A percentile compares a stretch with the other conserved stretches of the same genome.
These are phyloP conservation scores for Colletotrichum sp. DNA, from an alignment of 2,329 filamentous ascomycete species.

Conservation along the genomic window DNA sequence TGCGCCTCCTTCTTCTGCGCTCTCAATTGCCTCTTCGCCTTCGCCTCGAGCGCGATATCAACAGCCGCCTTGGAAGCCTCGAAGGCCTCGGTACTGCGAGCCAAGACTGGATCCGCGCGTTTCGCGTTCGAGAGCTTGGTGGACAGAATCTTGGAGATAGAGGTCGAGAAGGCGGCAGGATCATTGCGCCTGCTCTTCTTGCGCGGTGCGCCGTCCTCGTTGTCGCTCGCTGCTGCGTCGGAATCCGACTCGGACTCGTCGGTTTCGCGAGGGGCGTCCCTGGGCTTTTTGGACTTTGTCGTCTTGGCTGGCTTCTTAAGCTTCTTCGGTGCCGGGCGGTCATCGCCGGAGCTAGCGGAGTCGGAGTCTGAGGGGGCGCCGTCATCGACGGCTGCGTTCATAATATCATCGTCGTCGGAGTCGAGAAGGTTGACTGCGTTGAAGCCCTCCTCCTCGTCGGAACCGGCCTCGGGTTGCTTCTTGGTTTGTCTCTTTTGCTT, in stretches of 20 bases:
- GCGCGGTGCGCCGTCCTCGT: conserved; percentile 38
- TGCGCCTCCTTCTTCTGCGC: conserved; percentile 79
- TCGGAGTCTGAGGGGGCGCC: conserved; percentile 42
- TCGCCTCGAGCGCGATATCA: conserved; percentile 80
- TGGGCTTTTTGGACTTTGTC: conserved; percentile 26
- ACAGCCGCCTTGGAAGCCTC: conserved; percentile 74
- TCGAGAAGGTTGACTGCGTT: conserved; percentile 59
- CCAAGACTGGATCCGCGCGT: conserved; percentile 88
- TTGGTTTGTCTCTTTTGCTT: conserved; percentile 49
- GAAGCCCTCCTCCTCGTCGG: conserved; percentile 48
- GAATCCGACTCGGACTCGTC: conserved; percentile 37
- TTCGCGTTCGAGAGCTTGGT: conserved; percentile 86
- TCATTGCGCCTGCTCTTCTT: conserved; percentile 85
- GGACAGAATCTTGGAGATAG: conserved; percentile 89
- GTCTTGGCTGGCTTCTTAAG: conserved; percentile 20
- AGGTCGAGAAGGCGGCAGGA: conserved; percentile 87
- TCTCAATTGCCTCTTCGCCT: conserved; percentile 79
- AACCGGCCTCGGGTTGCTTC: conserved; percentile 60
- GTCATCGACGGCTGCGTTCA: conserved; percentile 58
- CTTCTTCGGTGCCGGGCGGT: conserved; percentile 32
- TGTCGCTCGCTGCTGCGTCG: conserved; percentile 26
- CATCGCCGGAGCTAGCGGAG: conserved; percentile 40
- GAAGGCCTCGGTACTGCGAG: conserved; percentile 77
- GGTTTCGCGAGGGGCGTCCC: conserved; percentile 20
- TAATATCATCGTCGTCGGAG: conserved; percentile 62